A percentile compares a stretch with the other conserved stretches of the same genome.
phyloP scores from a whole-genome alignment of 805 yeast genomes.

The Yamadazyma paraphyllophila region DNA sequence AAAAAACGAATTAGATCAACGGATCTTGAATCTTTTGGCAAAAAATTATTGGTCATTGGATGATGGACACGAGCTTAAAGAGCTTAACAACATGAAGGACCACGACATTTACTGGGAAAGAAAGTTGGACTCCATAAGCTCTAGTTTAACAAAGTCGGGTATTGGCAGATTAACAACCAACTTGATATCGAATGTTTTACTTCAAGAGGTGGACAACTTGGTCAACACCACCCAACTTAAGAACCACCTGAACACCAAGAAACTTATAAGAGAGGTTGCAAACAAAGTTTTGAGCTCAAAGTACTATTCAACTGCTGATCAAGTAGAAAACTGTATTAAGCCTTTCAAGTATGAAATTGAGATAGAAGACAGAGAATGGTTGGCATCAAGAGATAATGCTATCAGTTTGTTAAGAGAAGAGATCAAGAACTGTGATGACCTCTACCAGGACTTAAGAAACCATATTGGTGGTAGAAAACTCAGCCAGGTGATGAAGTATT shows the following conservation, averaged over 20 bases:
- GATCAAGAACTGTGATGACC: conserved; percentile 71
- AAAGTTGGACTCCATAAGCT: conserved; percentile 79
- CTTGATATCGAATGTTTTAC: conserved; percentile 74
- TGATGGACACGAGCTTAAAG: conserved; percentile 49
- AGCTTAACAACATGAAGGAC: conserved; percentile 50
- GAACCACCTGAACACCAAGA: conserved; percentile 83
- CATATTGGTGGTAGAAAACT: conserved; percentile 83
- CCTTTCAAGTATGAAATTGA: conserved; percentile 98
- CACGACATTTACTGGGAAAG: conserved; percentile 66
- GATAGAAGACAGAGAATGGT: conserved; percentile 94
- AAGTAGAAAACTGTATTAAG: conserved; percentile 96
- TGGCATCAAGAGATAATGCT: conserved; percentile 73
- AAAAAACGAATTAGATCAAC: conserved; percentile 84
- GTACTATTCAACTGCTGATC: conserved; percentile 92
- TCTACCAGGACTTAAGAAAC: conserved; percentile 56
- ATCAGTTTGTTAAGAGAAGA: conserved; percentile 76
- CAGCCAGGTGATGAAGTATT: conserved; percentile 74
- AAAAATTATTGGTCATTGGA: conserved; percentile 82
- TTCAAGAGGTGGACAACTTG: conserved; percentile 73
- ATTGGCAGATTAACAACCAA: conserved; percentile 88
- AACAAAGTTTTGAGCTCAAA: conserved; percentile 71
- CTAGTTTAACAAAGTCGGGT: conserved; percentile 86
- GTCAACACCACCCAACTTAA: conserved; percentile 72
- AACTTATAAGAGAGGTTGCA: conserved; percentile 83
- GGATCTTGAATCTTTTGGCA: conserved; percentile 81